Percentiles rank a stretch among this genome's conserved stretches.
These are phyloP conservation scores for Cladosporium sphaerospermum DNA, from an alignment of 2,329 filamentous ascomycete genomes.

Conservation along the genomic window DNA sequence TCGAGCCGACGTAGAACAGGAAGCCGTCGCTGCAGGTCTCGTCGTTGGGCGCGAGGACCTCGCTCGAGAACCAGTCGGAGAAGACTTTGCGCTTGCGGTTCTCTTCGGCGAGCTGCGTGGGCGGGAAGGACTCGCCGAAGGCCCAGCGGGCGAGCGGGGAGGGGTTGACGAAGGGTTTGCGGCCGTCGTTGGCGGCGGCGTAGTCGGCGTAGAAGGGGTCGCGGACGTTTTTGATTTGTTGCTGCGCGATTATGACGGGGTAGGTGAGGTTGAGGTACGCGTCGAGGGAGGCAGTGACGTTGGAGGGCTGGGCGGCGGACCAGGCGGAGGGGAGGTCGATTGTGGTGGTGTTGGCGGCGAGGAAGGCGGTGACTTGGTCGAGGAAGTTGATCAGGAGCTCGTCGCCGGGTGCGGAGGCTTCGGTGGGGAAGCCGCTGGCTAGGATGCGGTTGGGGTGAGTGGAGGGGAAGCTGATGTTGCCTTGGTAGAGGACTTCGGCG, in stretches of 20 bases:
- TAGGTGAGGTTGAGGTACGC: conserved; percentile 42
- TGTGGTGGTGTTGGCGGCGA: conserved; percentile 33
- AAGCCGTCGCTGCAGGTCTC: conserved; percentile 46
- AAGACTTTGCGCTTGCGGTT: conserved; percentile 47
- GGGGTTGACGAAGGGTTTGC: conserved; percentile 45
- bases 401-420: conserved; percentile 32
- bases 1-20: conserved; percentile 43
- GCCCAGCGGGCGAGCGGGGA: conserved; percentile 43
- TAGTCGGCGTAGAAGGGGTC: conserved; percentile 48
- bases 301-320: conserved; percentile 28
- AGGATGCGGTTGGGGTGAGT: conserved; percentile 38
- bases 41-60: conserved; percentile 38
- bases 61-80: conserved; percentile 42
- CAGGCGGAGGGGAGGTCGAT: conserved; percentile 35
- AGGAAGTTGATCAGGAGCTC: conserved; percentile 39
- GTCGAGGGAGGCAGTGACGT: conserved; percentile 27
- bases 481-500: conserved; percentile 39
- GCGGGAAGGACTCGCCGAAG: conserved; percentile 38
- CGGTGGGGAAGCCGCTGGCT: conserved; percentile 39
- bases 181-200: conserved; percentile 39
- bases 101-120: conserved; percentile 36
- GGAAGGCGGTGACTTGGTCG: conserved; percentile 37
- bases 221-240: conserved; percentile 42
- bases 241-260: conserved; percentile 42
- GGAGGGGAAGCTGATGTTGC: conserved; percentile 39